Base-by-base conservation (phyloP, 306 rosid species). In the Hylodesmum podocarpum region DNA sequence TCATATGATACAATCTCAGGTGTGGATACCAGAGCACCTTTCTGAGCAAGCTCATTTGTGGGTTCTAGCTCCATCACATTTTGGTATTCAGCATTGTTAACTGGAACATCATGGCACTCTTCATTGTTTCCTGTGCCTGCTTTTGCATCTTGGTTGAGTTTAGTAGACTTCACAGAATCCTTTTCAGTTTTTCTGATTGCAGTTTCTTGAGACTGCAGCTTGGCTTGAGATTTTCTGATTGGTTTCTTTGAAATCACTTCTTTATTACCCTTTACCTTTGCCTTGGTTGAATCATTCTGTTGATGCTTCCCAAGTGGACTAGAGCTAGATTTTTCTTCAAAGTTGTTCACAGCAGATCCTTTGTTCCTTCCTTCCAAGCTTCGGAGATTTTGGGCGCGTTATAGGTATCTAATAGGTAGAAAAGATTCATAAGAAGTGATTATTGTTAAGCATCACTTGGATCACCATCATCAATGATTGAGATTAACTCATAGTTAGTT, bases 381-480 rank as follows among this genome's bases (percentile, higher is more conserved):
- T 95, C 5, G 99, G 99, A 39, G 99, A 95, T 84, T n/a, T 92
- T 31, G 99, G 78, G 8, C 97, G 91, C 12, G 97, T 92, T 25
- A 89, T 95, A 2, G 99, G 99, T 74, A 92, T 90, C 99, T 95
- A 47, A 12, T 80, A 43, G 31, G 53, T 22, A 39, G 41, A 86
- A 29, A 67, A 51, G 73, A 40, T 21, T 21, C 79, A 53, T 66
- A 15, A 74, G 14, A 57, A 25, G 10, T n/a, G n/a, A n/a, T n/a
- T n/a, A n/a, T n/a, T n/a, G n/a, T n/a, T n/a, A n/a, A n/a, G n/a
- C n/a, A n/a, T n/a, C n/a, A n/a, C n/a, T n/a, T n/a, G n/a, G n/a
- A n/a, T n/a, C n/a, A n/a, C n/a, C n/a, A n/a, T n/a, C n/a, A n/a
- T n/a, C n/a, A n/a, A n/a, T n/a, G n/a, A n/a, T n/a, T n/a, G n/a